Conservation (phyloP, 2,329 filamentous ascomycete genomes). For the Pseudohalonectria lignicola region DNA sequence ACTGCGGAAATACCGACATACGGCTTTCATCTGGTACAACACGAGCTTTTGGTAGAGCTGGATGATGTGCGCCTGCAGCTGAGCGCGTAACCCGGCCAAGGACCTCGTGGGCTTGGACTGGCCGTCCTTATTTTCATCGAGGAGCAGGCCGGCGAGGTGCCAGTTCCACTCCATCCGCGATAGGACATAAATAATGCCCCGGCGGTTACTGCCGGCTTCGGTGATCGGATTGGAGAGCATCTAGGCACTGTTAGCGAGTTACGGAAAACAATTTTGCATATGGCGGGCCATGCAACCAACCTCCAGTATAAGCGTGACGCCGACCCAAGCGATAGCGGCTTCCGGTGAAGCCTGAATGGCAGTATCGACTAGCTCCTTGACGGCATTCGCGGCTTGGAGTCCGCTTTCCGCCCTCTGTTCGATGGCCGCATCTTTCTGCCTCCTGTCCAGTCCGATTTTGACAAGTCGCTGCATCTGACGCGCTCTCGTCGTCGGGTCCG, state of each 20-base stretch:
- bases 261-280: background rate
- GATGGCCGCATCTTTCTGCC: background rate
- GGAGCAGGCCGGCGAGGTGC: background rate
- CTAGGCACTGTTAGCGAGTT: background rate
- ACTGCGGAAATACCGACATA: background rate
- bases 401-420: background rate
- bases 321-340: background rate
- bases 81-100: background rate
- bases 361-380: background rate
- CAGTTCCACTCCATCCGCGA: background rate
- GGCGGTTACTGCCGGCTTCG: background rate
- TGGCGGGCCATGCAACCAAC: background rate
- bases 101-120: background rate
- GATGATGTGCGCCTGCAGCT: background rate
- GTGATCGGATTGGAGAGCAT: background rate
- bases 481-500: background rate
- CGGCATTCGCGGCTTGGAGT: background rate
- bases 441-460: background rate
- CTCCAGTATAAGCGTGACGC: background rate
- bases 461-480: background rate
- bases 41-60: background rate
- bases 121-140: background rate
- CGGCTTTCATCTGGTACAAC: background rate
- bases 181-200: background rate
- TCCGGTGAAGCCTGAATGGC: background rate